These are phyloP conservation scores for Venturia carpophila DNA, from an alignment of 2,329 filamentous ascomycete genomes.

Conservation along the genomic window DNA sequence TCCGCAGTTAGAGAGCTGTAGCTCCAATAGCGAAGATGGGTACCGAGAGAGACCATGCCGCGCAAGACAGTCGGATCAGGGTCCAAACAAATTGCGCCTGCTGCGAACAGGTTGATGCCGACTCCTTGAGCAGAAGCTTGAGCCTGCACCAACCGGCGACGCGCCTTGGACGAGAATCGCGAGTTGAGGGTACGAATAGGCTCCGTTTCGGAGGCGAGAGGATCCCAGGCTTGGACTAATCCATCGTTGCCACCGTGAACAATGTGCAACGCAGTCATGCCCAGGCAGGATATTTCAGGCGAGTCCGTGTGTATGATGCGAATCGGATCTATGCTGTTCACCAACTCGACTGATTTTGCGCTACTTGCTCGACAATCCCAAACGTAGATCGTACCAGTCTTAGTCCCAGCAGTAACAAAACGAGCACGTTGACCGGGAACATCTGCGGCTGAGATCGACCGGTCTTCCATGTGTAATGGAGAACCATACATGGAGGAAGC, in stretches of 20 bases:
- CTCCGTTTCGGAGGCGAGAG: slow-evolving; percentile 68
- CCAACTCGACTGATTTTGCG: slow-evolving; percentile 45
- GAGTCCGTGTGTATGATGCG: slow-evolving; percentile 84
- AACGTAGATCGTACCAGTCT: slow-evolving; percentile 64
- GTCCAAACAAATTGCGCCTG: slow-evolving; percentile 77
- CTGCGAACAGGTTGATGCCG: slow-evolving; percentile 70
- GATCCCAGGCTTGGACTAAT: slow-evolving; percentile 93
- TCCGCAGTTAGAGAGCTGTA: slow-evolving; percentile 70
- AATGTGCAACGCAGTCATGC: slow-evolving; percentile 75
- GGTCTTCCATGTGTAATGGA: slow-evolving; percentile 43
- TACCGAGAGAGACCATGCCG: slow-evolving; percentile 79
- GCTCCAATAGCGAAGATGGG: slow-evolving; percentile 84
- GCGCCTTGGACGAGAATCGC: slow-evolving; percentile 71
- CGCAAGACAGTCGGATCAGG: slow-evolving; percentile 78
- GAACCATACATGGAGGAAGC: slow-evolving; percentile 48
- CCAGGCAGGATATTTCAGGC: slow-evolving; percentile 75
- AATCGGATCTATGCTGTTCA: slow-evolving; percentile 60
- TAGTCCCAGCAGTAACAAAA: slow-evolving; percentile 73
- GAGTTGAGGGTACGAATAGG: slow-evolving; percentile 84
- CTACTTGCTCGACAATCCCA: slow-evolving; percentile 74
- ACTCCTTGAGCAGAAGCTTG: slow-evolving; percentile 59
- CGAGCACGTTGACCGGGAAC: slow-evolving; percentile 80
- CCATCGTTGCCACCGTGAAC: slow-evolving; percentile 93
- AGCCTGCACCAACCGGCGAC: slow-evolving; percentile 63
- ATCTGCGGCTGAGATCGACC: slow-evolving; percentile 44